Percentiles rank a stretch among this genome's conserved stretches.
These are phyloP conservation scores for Podaxis carcinomalis DNA, from an alignment of 768 basidiomycete genomes.

Conservation along the genomic window DNA sequence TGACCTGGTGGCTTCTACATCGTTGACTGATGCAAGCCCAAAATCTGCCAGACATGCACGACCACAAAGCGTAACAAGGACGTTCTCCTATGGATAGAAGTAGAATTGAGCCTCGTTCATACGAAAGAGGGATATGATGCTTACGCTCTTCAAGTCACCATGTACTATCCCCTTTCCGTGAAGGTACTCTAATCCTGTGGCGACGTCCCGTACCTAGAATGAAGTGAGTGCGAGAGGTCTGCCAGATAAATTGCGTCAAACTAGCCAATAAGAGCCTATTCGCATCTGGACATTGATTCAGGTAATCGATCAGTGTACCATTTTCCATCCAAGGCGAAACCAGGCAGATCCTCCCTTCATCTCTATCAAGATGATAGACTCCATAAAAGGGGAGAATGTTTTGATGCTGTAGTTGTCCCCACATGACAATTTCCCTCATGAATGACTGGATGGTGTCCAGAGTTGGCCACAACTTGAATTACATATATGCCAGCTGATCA, in stretches of 20 bases:
- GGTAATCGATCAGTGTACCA: constrained; percentile 2
- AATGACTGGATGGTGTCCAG: neutral
- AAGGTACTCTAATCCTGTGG: neutral
- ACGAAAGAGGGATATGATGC: neutral
- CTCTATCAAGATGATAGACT: constrained; percentile 5
- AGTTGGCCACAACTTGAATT: neutral
- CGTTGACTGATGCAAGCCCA: constrained; percentile 4
- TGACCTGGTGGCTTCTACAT: constrained; percentile 6
- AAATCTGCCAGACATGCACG: constrained; percentile 10
- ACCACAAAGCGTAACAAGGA: neutral
- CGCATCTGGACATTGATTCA: neutral
- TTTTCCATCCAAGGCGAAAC: constrained; percentile 15
- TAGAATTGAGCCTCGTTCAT: neutral
- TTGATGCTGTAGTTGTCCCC: constrained; percentile 9
- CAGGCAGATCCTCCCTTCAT: constrained; percentile 4
- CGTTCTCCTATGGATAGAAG: neutral
- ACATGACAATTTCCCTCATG: constrained; percentile 9
- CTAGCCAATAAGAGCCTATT: constrained; percentile 2
- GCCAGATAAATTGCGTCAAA: neutral
- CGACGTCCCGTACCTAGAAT: neutral
- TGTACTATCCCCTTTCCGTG: constrained; percentile 1
- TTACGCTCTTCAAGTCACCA: constrained; percentile 10
- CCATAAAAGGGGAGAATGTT: constrained; percentile 14
- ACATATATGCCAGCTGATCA: neutral
- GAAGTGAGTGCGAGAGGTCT: neutral